These are phyloP conservation scores for Komagataella pseudopastoris DNA, from an alignment of 805 yeast genomes.

Conservation along the genomic window DNA sequence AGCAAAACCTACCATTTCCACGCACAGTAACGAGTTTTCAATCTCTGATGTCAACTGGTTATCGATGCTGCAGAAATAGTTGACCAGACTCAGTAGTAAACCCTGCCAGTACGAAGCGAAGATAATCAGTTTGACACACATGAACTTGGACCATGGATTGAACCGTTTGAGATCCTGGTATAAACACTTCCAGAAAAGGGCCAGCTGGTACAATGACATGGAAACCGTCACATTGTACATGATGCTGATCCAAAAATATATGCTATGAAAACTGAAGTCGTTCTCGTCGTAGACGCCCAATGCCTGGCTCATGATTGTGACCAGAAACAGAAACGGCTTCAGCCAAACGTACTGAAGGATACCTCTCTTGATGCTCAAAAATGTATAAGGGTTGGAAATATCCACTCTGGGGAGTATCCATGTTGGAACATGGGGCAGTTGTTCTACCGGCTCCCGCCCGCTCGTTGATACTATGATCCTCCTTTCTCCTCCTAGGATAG, in stretches of 20 bases:
- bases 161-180: slow-evolving; percentile 62
- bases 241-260: slow-evolving; percentile 52
- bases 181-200: slow-evolving; percentile 88
- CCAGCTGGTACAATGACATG: slow-evolving; percentile 70
- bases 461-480: slow-evolving; percentile 59
- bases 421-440: slow-evolving; percentile 20
- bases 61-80: slow-evolving; percentile 29
- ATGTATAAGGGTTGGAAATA: slow-evolving; percentile 75
- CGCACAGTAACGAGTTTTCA: slow-evolving; percentile 68
- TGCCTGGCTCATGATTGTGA: slow-evolving; percentile 32
- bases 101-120: slow-evolving; percentile 99
- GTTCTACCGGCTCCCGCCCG: slow-evolving; percentile 59
- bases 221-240: slow-evolving; percentile 73
- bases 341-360: slow-evolving; percentile 92
- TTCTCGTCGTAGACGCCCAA: slow-evolving; percentile 37
- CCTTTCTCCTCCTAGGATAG: slow-evolving; percentile 86
- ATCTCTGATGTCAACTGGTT: slow-evolving; percentile 29
- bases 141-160: slow-evolving; percentile 83
- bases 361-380: slow-evolving; percentile 67
- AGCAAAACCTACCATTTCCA: slow-evolving; percentile 79
- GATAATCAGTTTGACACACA: slow-evolving; percentile 85
- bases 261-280: slow-evolving; percentile 30
- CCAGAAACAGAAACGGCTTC: slow-evolving; percentile 67
- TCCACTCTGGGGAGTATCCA: slow-evolving; percentile 51
- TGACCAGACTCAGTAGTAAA: slow-evolving; percentile 37